Base-by-base conservation (phyloP, 2,329 filamentous ascomycete genomes). In the Harringtonia lauricola region DNA sequence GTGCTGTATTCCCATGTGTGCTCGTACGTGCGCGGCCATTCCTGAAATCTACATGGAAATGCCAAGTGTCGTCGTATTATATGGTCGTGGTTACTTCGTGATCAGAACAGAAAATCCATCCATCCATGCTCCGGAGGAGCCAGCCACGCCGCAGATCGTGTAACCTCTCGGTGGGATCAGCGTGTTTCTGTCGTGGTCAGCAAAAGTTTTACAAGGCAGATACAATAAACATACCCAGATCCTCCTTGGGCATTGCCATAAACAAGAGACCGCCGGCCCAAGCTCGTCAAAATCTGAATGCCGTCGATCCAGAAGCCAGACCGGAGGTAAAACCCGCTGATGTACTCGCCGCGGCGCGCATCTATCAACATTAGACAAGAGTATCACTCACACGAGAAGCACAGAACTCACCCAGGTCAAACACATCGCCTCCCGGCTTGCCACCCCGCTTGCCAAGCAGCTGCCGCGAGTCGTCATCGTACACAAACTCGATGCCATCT, bases 91-190 rank as follows among this genome's bases (percentile, higher is more conserved):
- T 45, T 22, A 51, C 39, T 48, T 51, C n/a, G 47, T 47, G n/a
- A 53, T 52, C 55, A 96, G 79, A 45, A 95, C 70, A 9, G 85
- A 83, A 59, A 95, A 86, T 4, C 85, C 84, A 59, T 95, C 87
- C 19, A 95, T 66, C 86, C 86, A 94, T 39, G 74, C 60, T 31
- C 73, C 87, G 56, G 80, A 86, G 41, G 84, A 86, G 45, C 92
- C 92, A 12, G 86, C 83, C 50, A 96, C 73, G 47, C 92, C 92
- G 48, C 85, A 89, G 57, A 96, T 82, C 51, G 73, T 86, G 64
- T 92, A 95, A 39, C 90, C 90, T 52, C 84, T 74, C 12, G 92
- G 92, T 41, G 90, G 87, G 53, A 96, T 85, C 48, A 98, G 71
- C 29, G 81, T 92, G 60, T 89, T 83, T 50, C 90, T 95, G 53